These are phyloP conservation scores for Crepidotus variabilis DNA, from an alignment of 768 basidiomycete genomes.

Conservation along the genomic window DNA sequence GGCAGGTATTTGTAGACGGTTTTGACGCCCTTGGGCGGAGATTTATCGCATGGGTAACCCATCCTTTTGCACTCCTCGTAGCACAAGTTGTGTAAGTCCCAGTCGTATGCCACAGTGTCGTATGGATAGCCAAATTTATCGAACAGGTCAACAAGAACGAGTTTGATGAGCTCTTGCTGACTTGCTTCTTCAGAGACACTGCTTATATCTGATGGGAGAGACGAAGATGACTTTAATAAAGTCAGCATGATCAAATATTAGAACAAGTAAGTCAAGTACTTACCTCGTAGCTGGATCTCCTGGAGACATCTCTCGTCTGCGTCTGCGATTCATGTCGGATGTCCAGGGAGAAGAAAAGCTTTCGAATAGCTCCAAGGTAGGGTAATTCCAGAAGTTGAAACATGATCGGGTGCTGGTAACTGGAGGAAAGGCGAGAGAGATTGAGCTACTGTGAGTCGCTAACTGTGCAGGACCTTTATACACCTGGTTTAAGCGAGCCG, in stretches of 20 bases:
- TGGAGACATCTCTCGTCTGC: background rate
- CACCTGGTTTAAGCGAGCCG: too few species aligned
- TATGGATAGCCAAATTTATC: background rate
- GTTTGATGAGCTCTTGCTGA: background rate
- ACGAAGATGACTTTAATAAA: background rate
- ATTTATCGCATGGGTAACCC: background rate
- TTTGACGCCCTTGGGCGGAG: background rate
- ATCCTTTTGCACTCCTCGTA: background rate
- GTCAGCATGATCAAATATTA: too few species aligned
- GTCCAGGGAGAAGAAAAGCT: background rate
- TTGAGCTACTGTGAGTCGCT: too few species aligned
- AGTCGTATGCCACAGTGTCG: constrained; percentile 1
- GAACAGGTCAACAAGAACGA: background rate
- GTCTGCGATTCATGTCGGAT: background rate
- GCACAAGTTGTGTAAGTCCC: constrained; percentile 6
- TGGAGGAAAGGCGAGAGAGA: background rate
- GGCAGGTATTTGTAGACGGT: constrained; percentile 12
- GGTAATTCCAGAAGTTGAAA: background rate
- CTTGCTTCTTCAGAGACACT: background rate
- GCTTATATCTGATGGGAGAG: too few species aligned
- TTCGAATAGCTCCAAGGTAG: background rate
- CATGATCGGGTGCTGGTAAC: background rate
- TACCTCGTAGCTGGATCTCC: background rate
- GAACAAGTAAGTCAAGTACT: too few species aligned
- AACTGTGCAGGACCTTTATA: too few species aligned